Base-by-base conservation (phyloP, 2,329 filamentous ascomycete species). In the Scedosporium boydii region DNA sequence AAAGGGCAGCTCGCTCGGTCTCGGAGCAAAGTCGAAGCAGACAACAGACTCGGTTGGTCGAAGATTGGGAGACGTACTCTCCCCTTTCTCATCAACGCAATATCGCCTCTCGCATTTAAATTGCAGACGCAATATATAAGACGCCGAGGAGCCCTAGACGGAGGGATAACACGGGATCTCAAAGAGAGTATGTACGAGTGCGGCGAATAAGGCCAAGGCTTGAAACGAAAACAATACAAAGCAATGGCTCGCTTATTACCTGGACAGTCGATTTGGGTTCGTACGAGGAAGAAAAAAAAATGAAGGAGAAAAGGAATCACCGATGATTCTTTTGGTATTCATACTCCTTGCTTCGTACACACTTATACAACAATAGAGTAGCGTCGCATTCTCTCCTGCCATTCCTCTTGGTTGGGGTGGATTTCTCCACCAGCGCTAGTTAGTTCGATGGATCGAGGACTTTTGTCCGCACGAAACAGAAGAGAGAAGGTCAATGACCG, bases 101-200 rank as follows among this genome's bases (percentile, higher is more conserved):
- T 76, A 77, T 76, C 68, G 70, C 73, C 69, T 71, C 72, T 74
- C 71, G 72, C 70, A 73, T 68, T 74, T 75, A 75, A 73, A 77
- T 77, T 77, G 74, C 70, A 64, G 67, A 66, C 66, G 69, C 70
- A 76, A 75, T 76, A 75, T 76, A 75, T 67, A 68, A 68, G 67
- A 71, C 71, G 71, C 72, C 71, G 69, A 72, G 70, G 68, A 69
- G 66, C 64, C 63, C 64, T 65, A 63, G 62, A 63, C 57, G 61
- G 63, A 63, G 62, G 63, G 64, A 60, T 61, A 48, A 59, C 48
- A 59, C 63, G 55, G 60, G 63, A 62, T 57, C 26, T 63, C 42
- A 38, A 55, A 58, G 53, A 16, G 29, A 56, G 63, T 44, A 51
- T 51, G 34, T 29, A 29, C 58, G 61, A 26, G 29, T 27, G 42